Evolutionary conservation across 768 basidiomycete genomes (phyloP).

Genomic region (Calvatia gigantea): DNA sequence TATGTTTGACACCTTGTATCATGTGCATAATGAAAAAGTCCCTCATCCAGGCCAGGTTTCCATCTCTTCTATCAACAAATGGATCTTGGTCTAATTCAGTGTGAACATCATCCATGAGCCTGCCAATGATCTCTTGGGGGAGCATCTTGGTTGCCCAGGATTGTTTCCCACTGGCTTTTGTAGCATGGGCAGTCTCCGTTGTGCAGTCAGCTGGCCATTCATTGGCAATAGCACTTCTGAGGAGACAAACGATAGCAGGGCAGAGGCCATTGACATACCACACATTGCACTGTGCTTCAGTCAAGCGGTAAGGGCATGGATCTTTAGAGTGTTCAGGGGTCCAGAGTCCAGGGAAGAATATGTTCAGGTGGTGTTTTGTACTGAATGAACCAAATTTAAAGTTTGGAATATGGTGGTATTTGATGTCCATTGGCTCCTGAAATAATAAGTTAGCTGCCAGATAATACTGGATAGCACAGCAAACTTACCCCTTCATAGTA

Average conservation of each 20-base stretch:
- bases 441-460: no score
- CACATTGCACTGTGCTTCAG: constrained; percentile 2
- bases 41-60: neutral
- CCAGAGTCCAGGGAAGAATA: constrained; percentile 25
- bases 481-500: no score
- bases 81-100: neutral
- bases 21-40: constrained; percentile 11
- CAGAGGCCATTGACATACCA: constrained; percentile 23
- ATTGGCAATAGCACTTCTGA: neutral
- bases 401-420: neutral
- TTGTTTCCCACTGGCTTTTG: constrained; percentile 14
- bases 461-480: no score
- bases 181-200: constrained; percentile 20
- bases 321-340: neutral
- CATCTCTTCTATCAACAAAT: neutral
- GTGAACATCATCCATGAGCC: neutral
- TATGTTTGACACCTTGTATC: constrained; percentile 13
- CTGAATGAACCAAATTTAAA: neutral
- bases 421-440: neutral
- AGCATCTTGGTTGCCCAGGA: constrained; percentile 19
- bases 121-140: neutral
- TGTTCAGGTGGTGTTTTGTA: neutral
- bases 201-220: constrained; percentile 25
- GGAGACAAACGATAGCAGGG: constrained; percentile 18
- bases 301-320: constrained; percentile 1